A percentile compares a stretch with the other conserved stretches of the same genome.
Conservation (phyloP, 306 rosid genomes). For the Datisca glomerata region DNA sequence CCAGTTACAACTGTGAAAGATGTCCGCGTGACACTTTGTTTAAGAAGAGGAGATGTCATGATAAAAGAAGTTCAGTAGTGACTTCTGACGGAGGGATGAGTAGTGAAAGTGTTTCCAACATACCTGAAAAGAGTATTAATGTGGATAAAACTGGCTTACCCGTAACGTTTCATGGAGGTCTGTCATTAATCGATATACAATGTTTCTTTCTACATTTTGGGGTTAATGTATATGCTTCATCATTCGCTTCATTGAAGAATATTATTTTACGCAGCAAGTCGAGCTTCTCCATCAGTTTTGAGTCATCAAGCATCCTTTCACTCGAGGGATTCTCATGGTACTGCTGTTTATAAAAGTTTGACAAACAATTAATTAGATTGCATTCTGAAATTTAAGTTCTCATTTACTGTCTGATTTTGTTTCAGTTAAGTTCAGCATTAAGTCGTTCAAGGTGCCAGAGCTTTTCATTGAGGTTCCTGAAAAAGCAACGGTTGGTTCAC, state of each 20-base stretch:
- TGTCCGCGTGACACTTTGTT: conserved; percentile 28
- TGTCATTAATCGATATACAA: not conserved
- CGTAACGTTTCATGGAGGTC: conserved; percentile 26
- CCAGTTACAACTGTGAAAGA: conserved; percentile 32
- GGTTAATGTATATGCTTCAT: conserved; percentile 6
- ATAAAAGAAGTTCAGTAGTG: conserved; percentile 36
- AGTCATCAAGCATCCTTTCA: conserved; percentile 29
- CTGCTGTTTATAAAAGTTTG: conserved; percentile 3
- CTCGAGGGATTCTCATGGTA: conserved; percentile 71
- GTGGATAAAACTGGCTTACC: conserved; percentile 28
- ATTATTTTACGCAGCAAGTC: conserved; percentile 27
- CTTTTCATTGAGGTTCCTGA: conserved; percentile 76
- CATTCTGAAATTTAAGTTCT: conserved; percentile 4
- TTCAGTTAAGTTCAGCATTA: conserved; percentile 77
- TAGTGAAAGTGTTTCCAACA: conserved; percentile 68
- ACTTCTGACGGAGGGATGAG: conserved; percentile 65
- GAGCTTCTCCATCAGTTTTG: conserved; percentile 21
- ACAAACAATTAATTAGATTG: too few species aligned
- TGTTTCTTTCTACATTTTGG: conserved; percentile 3
- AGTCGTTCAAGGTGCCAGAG: conserved; percentile 84
- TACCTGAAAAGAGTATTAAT: conserved; percentile 34
- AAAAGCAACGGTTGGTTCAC: conserved; percentile 67
- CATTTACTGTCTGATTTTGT: conserved; percentile 17
- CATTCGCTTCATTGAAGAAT: conserved; percentile 6
- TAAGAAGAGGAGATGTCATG: conserved; percentile 57